Evolutionary conservation across 2,329 filamentous ascomycete genomes (phyloP), one percentile per base, ranked within the genome.

Genomic region (Xylaria sp.): DNA sequence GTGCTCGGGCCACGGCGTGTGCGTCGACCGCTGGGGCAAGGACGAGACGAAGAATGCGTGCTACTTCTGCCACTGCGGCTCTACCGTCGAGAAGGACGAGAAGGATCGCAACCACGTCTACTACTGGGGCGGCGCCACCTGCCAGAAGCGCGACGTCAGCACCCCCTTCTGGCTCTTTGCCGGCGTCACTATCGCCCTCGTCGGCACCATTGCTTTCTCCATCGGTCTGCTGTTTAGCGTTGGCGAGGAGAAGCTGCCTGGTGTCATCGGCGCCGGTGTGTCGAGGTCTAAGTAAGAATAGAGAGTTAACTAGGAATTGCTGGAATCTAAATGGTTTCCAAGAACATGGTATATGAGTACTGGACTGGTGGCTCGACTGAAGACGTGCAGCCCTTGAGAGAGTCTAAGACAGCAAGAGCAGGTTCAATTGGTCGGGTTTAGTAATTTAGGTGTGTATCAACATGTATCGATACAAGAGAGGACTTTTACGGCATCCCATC

Each of bases 211-310:
- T 33, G 85, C 85, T 44, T 90, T 92, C 78, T 89, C 89, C 11
- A 90, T 98, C 74, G 89, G 90, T 6, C 83, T 97, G 85, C 80
- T 99, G 63, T 96, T 91, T 80, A 90, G 84, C 71, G 92, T 98
- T 76, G 96, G 95, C 40, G 88, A 92, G 79, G 90, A 97, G 83
- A 92, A 94, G 81, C 84, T 98, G 72, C 96, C 96, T 0, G 94
- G 94, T 74, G 95, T 99, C 9, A 94, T 99, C 80, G 93, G 94
- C n/a, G 96, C 96, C 57, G 96, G 96, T 71, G 95, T 99, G 44
- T 92, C 91, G 72, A 88, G 77, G 63, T 72, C 90, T 88, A 83
- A 49, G 46, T 5, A 59, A 17, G 28, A 33, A 20, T 17, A 38
- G 36, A 10, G 7, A 33, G 9, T 33, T 33, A 9, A 33, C 6